Evolutionary conservation across 495 filamentous ascomycete genomes (phyloP), one percentile per base, ranked within the genome.

Genomic region (Xylaria flabelliformis): DNA sequence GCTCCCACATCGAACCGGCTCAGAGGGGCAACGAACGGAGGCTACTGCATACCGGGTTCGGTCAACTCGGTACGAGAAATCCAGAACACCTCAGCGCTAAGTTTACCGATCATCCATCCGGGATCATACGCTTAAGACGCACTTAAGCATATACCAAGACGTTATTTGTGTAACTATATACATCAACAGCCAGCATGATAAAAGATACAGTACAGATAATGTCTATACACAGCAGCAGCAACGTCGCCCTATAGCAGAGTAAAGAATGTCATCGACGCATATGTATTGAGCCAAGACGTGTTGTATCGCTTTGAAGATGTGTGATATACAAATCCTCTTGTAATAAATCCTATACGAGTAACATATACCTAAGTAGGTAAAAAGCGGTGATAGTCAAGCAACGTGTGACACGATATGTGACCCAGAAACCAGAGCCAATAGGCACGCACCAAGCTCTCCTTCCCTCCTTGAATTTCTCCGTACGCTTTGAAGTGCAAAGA

Each of bases 381-480:
- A 39, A 39, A 39, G 32, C 46, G 12, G 41, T 67, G 26, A 39
- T 36, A 39, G 32, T 39, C 64, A 48, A 7, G 46, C 48, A 46
- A 41, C 44, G 15, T 3, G 50, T 24, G 29, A 56, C 44, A 39
- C 36, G 34, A 42, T 24, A 62, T 36, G 41, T 59, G 29, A 36
- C 55, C 55, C 55, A 24, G 59, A 39, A 62, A 9, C 12, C 8
- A 34, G 48, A n/a, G 41, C 48, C 29, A 21, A 64, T 64, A 46
- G 39, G 24, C 41, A 46, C 13, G 41, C 19, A 24, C 65, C 32
- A 56, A 21, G 26, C 65, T 67, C 65, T 67, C 65, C 65, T 67
- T 67, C 65, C 65, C 50, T 67, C 65, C 65, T 21, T 29, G 65
- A 67, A 21, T 36, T 56, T 67, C 34, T n/a, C 50, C 65, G 36